Evolutionary conservation across 2,329 filamentous ascomycete species (phyloP).

Genomic region (Colletotrichum tofieldiae): DNA sequence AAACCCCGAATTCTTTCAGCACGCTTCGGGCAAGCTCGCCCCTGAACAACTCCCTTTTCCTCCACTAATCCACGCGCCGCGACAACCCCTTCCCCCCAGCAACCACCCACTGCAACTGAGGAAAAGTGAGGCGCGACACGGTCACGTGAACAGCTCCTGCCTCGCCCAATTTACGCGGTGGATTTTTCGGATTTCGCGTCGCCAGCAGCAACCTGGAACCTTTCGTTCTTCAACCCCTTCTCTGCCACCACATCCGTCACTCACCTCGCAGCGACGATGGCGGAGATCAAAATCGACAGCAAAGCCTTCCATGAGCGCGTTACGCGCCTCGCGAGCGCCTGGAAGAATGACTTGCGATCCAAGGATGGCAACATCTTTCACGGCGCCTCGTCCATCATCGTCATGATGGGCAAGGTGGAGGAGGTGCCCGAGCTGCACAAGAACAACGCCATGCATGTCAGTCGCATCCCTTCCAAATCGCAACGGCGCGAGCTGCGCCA

Average conservation of each 20-base stretch:
- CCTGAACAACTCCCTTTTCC: constrained; percentile 3
- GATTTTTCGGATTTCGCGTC: constrained; percentile 61
- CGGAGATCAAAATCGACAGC: constrained; percentile 95
- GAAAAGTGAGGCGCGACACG: constrained; percentile 21
- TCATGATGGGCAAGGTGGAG: constrained; percentile 96
- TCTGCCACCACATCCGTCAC: constrained; percentile 39
- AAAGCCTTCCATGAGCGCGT: constrained; percentile 95
- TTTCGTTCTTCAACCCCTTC: constrained; percentile 34
- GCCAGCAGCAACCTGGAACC: constrained; percentile 40
- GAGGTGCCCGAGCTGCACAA: constrained; percentile 92
- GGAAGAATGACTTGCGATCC: constrained; percentile 95
- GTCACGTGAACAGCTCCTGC: constrained; percentile 54
- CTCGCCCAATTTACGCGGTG: constrained; percentile 58
- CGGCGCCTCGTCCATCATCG: constrained; percentile 87
- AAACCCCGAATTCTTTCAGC: constrained; percentile 11
- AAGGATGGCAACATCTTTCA: constrained; percentile 82
- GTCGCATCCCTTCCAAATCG: constrained; percentile 53
- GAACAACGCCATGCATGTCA: constrained; percentile 95
- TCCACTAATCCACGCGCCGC: constrained; percentile 10
- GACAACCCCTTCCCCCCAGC: not conserved
- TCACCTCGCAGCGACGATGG: constrained; percentile 66
- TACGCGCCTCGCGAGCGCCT: constrained; percentile 87
- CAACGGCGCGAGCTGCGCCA: constrained; percentile 17
- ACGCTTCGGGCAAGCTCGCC: constrained; percentile 27
- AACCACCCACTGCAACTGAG: not conserved